Conservation (phyloP, 2,329 filamentous ascomycete genomes). For the Diplodia seriata region DNA sequence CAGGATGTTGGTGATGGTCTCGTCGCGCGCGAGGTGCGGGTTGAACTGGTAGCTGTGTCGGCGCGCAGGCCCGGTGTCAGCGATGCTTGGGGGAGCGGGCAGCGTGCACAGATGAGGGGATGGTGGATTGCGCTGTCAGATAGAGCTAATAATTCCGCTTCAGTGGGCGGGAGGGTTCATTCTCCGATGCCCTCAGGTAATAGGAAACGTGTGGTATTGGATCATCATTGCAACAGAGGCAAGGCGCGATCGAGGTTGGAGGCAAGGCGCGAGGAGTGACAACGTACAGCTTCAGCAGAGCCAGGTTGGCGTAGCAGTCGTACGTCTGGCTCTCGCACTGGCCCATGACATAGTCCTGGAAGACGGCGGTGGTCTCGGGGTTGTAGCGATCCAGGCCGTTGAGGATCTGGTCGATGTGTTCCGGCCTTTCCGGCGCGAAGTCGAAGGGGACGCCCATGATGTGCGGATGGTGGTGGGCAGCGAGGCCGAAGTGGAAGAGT, state of each 20-base stretch:
- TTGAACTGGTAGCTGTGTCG: constrained; percentile 93
- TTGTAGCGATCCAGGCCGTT: constrained; percentile 99
- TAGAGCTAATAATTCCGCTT: constrained; percentile 77
- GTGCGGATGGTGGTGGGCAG: constrained; percentile 16
- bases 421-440: constrained; percentile 88
- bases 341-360: constrained; percentile 92
- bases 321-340: constrained; percentile 95
- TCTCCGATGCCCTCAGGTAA: constrained; percentile 79
- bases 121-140: constrained; percentile 62
- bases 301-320: constrained; percentile 96
- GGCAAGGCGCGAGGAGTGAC: constrained; percentile 3
- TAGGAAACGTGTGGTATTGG: constrained; percentile 93
- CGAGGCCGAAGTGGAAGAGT: constrained; percentile 12
- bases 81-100: constrained; percentile 1
- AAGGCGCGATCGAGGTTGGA: constrained; percentile 1
- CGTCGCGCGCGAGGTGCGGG: constrained; percentile 94
- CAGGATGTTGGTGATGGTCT: constrained; percentile 98
- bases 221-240: constrained; percentile 62
- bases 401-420: constrained; percentile 90
- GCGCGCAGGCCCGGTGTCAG: constrained; percentile 30
- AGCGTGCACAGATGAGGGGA: constrained; percentile 28
- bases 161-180: constrained; percentile 66
- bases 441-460: constrained; percentile 69
- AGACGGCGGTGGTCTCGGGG: constrained; percentile 89
- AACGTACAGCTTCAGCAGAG: constrained; percentile 94